Conservation (phyloP, 2,329 filamentous ascomycete species). For the Cephalotrichum gorgonifer region DNA sequence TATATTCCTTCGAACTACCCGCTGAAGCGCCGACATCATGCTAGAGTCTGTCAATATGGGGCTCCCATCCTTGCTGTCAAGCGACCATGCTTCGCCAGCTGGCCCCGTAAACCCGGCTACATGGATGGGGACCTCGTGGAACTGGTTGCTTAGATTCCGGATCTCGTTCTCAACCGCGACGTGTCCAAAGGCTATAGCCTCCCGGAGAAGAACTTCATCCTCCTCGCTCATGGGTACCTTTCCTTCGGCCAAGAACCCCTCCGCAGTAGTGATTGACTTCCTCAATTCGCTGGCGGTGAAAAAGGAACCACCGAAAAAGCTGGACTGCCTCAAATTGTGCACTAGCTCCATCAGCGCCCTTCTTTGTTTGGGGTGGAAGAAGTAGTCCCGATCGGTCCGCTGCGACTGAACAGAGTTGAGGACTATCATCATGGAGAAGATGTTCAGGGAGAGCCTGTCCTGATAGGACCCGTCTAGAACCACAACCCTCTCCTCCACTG, state of each 20-base stretch:
- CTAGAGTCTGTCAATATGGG: constrained; percentile 36
- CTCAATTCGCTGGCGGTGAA: constrained; percentile 54
- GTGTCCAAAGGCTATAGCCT: constrained; percentile 58
- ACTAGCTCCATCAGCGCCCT: constrained; percentile 59
- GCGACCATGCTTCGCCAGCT: constrained; percentile 55
- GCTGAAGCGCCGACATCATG: constrained; percentile 42
- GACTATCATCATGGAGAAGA: constrained; percentile 75
- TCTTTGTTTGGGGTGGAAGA: constrained; percentile 70
- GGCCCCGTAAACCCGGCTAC: constrained; percentile 56
- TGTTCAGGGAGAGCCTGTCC: constrained; percentile 71
- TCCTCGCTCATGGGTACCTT: constrained; percentile 45
- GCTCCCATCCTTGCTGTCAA: constrained; percentile 42
- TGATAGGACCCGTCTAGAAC: constrained; percentile 73
- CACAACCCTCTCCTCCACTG: constrained; percentile 60
- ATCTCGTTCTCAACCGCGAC: constrained; percentile 47
- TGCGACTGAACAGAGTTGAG: constrained; percentile 86
- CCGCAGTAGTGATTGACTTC: constrained; percentile 54
- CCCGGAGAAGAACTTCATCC: constrained; percentile 49
- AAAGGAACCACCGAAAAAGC: constrained; percentile 76
- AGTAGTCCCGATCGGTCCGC: constrained; percentile 72
- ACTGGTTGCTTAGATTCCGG: constrained; percentile 56
- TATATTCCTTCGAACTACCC: constrained; percentile 34
- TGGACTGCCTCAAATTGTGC: constrained; percentile 69
- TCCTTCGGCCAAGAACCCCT: constrained; percentile 55
- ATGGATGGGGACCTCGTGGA: constrained; percentile 70